phyloP scores from a whole-genome alignment of 805 yeast species.

The Cyberlindnera xylosilytica region DNA sequence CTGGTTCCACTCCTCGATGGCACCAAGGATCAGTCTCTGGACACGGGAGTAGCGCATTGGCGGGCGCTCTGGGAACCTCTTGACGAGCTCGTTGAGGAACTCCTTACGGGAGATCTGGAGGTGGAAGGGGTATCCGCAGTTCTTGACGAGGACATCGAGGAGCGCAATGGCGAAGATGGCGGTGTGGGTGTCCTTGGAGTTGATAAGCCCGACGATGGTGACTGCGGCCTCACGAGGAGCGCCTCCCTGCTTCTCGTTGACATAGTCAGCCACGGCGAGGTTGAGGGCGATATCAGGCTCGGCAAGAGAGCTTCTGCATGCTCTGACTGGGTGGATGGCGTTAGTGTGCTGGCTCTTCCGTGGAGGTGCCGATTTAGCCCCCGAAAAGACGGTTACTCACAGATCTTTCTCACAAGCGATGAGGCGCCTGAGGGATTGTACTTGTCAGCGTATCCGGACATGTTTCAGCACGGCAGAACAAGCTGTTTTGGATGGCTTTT shows the following conservation, averaged over 20 bases:
- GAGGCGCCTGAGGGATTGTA: slow-evolving; percentile 22
- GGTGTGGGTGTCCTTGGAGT: slow-evolving; percentile 80
- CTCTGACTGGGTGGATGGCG: slow-evolving; percentile 50
- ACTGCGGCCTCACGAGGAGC: slow-evolving; percentile 91
- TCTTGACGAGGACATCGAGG: slow-evolving; percentile 88
- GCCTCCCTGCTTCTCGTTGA: slow-evolving; percentile 88
- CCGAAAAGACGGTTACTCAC: no score
- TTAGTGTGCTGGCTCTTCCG: no score
- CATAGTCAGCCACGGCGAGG: slow-evolving; percentile 87
- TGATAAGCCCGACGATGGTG: slow-evolving; percentile 77
- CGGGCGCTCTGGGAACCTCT: slow-evolving; percentile 91
- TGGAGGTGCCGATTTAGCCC: no score
- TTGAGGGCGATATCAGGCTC: slow-evolving; percentile 91
- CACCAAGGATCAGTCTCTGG: slow-evolving; percentile 81
- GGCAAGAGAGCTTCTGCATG: slow-evolving; percentile 74
- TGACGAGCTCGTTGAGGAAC: slow-evolving; percentile 88
- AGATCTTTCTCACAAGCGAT: slow-evolving; percentile 41
- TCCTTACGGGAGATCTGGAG: slow-evolving; percentile 93
- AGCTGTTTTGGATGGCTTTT: no score
- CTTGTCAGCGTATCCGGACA: slow-evolving; percentile 23
- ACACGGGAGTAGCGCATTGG: slow-evolving; percentile 80
- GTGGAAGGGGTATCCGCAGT: slow-evolving; percentile 97
- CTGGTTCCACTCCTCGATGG: slow-evolving; percentile 96
- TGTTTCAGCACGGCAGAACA: background rate
- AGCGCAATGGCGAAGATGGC: slow-evolving; percentile 79